Evolutionary conservation across 2,329 filamentous ascomycete genomes (phyloP), one percentile per base, ranked within the genome.

Genomic region (Chaetomium sp.): DNA sequence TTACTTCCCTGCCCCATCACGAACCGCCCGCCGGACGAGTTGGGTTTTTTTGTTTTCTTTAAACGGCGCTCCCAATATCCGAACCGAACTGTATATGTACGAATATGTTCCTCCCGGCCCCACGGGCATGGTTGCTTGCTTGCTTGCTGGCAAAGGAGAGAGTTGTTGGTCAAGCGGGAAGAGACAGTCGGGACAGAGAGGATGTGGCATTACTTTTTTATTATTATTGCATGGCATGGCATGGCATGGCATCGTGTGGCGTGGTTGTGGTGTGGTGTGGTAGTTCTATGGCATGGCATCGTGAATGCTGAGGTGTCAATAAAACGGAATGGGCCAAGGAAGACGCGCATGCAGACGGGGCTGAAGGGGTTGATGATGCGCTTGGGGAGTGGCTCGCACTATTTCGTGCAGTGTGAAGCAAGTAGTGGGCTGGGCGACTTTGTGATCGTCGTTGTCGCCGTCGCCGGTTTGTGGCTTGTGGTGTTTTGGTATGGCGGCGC

Each of bases 31-130:
- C n/a, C n/a, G 31, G n/a, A 13, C 33, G 29, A 38, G 19, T 25
- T 25, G 53, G 53, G 53, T 38, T 6, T 25, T 38, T 10, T 42
- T 21, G 29, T 10, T 19, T 38, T 3, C 27, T 29, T n/a, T n/a
- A n/a, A 29, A 23, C 4, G n/a, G n/a, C 38, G 38, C 38, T 5
- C n/a, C 12, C 42, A 56, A 33, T 35, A 60, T 50, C 31, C 42
- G 59, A 54, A 60, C 55, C 65, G 33, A 57, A 55, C 59, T 71
- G 62, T 71, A 69, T 68, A 68, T 71, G 70, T 71, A 71, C 63
- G 53, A 68, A 63, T 68, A 68, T 64, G 59, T 49, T 23, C 42
- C 29, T 45, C 38, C 51, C 4, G 27, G 35, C 23, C 54, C 23
- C 31, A 59, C 62, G 57, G 56, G 56, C 35, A 29, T 59, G 27